phyloP scores from a whole-genome alignment of 768 basidiomycete genomes.

The Gelatoporia subvermispora region DNA sequence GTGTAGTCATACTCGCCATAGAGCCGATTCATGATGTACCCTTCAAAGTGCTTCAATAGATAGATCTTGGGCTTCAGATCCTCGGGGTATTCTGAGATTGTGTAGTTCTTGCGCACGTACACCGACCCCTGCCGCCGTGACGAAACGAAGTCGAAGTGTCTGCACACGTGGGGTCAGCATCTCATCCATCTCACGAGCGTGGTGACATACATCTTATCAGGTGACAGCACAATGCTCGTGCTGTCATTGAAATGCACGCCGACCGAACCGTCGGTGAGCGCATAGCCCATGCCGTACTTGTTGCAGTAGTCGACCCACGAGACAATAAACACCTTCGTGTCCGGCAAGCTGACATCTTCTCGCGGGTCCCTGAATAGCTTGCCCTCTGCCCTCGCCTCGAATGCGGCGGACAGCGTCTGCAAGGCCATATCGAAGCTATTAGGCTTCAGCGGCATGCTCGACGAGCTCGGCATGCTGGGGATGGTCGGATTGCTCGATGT shows the following conservation, averaged over 20 bases:
- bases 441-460: constrained; percentile 25
- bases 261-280: constrained; percentile 90
- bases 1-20: constrained; percentile 83
- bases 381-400: constrained; percentile 61
- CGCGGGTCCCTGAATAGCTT: constrained; percentile 65
- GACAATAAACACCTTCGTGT: constrained; percentile 85
- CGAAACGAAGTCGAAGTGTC: constrained; percentile 87
- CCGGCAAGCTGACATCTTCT: constrained; percentile 44
- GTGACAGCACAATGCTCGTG: constrained; percentile 76
- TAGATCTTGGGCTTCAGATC: constrained; percentile 89
- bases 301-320: constrained; percentile 99
- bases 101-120: constrained; percentile 68
- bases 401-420: constrained; percentile 49
- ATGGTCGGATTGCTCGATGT: no score
- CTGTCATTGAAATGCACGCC: constrained; percentile 98
- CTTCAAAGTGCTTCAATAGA: constrained; percentile 88
- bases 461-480: constrained; percentile 20
- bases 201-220: constrained; percentile 75
- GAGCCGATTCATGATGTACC: constrained; percentile 89
- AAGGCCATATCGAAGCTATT: constrained; percentile 68
- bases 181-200: constrained; percentile 3
- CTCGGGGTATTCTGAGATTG: constrained; percentile 66
- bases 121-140: constrained; percentile 60
- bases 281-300: constrained; percentile 99
- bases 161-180: constrained; percentile 24